A percentile compares a stretch with the other conserved stretches of the same genome.
These are phyloP conservation scores for Lithospermum erythrorhizon DNA, from an alignment of 257 asterid genomes.

Conservation along the genomic window DNA sequence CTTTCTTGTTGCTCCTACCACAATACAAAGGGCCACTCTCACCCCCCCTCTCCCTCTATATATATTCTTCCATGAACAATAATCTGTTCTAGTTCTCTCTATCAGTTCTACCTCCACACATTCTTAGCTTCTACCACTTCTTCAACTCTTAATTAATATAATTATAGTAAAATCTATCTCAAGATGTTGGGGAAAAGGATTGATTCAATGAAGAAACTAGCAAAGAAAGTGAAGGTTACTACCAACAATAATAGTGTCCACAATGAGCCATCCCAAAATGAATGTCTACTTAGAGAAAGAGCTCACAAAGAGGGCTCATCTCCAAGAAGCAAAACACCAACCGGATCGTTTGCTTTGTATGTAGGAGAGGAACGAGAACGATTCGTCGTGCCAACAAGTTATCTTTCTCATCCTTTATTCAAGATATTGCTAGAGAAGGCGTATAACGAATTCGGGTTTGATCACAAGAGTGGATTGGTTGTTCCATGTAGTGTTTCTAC, in stretches of 20 bases:
- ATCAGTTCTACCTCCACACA: background rate
- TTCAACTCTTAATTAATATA: background rate
- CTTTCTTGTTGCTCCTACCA: background rate
- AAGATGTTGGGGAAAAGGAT: conserved; percentile 53
- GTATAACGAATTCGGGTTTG: conserved; percentile 53
- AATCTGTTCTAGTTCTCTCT: background rate
- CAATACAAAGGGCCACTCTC: conserved; percentile 29
- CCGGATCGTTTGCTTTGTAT: conserved; percentile 53
- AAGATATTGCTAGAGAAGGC: conserved; percentile 74
- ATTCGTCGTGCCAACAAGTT: conserved; percentile 54
- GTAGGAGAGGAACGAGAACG: conserved; percentile 66
- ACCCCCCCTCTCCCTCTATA: conserved; percentile 5
- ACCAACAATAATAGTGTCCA: conserved; percentile 1
- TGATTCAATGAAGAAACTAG: conserved; percentile 60
- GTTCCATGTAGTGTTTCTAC: conserved; percentile 64
- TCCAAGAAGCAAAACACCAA: conserved; percentile 27
- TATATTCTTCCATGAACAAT: no score
- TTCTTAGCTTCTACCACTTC: background rate
- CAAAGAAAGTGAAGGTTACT: conserved; percentile 34
- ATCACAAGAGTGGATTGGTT: conserved; percentile 42
- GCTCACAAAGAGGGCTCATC: conserved; percentile 13
- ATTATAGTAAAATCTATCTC: no score
- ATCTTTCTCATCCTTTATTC: conserved; percentile 78
- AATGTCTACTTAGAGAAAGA: conserved; percentile 26
- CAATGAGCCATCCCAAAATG: conserved; percentile 15